Percentiles rank a stretch among this genome's conserved stretches.
Evolutionary conservation across 2,329 filamentous ascomycete species (phyloP).

Genomic region (Chlorencoelia australis): DNA sequence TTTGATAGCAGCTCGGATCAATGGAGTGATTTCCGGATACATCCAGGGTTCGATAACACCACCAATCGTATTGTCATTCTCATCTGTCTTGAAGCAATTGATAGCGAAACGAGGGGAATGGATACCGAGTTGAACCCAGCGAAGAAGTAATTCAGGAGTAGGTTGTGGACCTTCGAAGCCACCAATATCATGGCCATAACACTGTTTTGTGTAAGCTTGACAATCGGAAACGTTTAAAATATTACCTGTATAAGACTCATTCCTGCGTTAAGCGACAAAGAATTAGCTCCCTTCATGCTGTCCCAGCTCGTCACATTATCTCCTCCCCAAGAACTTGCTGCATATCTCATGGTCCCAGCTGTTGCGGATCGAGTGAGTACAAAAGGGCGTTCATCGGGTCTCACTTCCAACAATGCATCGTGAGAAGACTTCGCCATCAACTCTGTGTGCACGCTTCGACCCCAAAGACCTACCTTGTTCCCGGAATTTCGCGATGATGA

Average conservation of each 20-base stretch:
- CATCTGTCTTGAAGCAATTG: constrained; percentile 68
- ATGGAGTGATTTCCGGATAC: constrained; percentile 55
- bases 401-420: constrained; percentile 50
- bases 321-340: constrained; percentile 63
- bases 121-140: constrained; percentile 64
- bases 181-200: constrained; percentile 65
- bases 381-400: constrained; percentile 52
- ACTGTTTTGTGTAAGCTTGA: constrained; percentile 26
- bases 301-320: constrained; percentile 69
- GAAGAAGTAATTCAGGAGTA: constrained; percentile 57
- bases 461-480: constrained; percentile 56
- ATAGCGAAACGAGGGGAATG: constrained; percentile 64
- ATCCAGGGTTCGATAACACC: constrained; percentile 73
- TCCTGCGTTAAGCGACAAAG: constrained; percentile 56
- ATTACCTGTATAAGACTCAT: constrained; percentile 53
- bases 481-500: constrained; percentile 20
- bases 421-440: constrained; percentile 62
- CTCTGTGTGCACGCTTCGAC: constrained; percentile 58
- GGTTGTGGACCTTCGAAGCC: constrained; percentile 68
- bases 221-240: not conserved
- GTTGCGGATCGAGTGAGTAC: constrained; percentile 63
- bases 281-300: constrained; percentile 62
- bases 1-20: constrained; percentile 56
- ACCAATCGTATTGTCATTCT: constrained; percentile 53
- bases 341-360: constrained; percentile 59